A percentile compares a stretch with the other conserved stretches of the same genome.
Conservation (phyloP, 148 eudicot genomes). For the Spergularia marina region DNA sequence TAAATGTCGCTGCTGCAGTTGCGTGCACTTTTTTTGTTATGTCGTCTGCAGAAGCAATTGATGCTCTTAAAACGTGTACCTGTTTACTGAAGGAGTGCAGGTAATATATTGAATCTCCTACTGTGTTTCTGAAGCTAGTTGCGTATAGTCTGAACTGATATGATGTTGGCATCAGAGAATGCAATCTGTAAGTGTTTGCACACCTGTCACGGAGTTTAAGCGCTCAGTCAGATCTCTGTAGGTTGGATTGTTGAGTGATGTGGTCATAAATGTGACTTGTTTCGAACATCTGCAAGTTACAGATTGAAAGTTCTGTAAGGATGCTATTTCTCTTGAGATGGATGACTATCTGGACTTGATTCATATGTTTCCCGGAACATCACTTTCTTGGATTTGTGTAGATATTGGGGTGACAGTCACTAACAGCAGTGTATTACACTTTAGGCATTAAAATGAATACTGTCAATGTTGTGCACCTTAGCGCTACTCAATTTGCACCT, state of each 20-base stretch:
- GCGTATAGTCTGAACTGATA: neutral
- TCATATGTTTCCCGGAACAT: neutral
- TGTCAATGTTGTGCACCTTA: neutral
- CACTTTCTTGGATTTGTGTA: neutral
- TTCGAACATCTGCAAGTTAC: no score
- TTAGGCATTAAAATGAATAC: neutral
- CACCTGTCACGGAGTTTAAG: neutral
- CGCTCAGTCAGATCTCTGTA: neutral
- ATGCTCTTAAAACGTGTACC: conserved; percentile 87
- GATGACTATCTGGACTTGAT: neutral
- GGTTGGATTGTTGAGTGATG: neutral
- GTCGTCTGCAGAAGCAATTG: conserved; percentile 89
- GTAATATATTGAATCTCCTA: conserved; percentile 32
- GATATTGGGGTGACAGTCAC: neutral
- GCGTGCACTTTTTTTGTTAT: conserved; percentile 57
- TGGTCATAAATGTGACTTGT: no score
- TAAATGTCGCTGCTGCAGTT: conserved; percentile 48
- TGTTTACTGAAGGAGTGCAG: conserved; percentile 98
- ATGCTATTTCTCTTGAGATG: neutral
- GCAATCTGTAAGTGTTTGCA: neutral
- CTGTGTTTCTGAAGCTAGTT: neutral
- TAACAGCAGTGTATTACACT: neutral
- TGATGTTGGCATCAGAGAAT: neutral
- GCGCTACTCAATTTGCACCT: conserved; percentile 10
- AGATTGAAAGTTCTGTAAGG: no score